Conservation (phyloP, 1,284 basidiomycete genomes). For the Rugosomyces carneus region DNA sequence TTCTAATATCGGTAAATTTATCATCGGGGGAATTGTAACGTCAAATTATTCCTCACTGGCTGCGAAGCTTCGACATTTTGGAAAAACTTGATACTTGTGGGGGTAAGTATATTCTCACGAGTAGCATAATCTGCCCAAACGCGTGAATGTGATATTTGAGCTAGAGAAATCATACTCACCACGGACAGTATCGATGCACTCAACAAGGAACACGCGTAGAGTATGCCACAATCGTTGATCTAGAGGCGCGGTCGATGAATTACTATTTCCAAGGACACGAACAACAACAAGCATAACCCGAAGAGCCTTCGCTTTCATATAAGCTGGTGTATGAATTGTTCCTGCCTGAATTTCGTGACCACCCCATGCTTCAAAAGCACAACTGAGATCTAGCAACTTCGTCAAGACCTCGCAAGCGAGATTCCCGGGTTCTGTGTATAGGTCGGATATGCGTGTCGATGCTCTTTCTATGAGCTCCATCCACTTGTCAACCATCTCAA, state of each 20-base stretch:
- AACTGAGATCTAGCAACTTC: slow-evolving; percentile 46
- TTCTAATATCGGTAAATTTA: slow-evolving; percentile 15
- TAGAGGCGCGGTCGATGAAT: slow-evolving; percentile 23
- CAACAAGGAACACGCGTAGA: slow-evolving; percentile 38
- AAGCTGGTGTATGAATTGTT: slow-evolving; percentile 20
- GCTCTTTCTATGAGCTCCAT: slow-evolving; percentile 48
- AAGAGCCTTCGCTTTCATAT: slow-evolving; percentile 25
- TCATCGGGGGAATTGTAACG: not conserved
- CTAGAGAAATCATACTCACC: slow-evolving; percentile 30
- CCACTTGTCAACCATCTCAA: slow-evolving; percentile 46
- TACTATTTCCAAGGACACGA: slow-evolving; percentile 31
- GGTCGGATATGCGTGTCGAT: slow-evolving; percentile 40
- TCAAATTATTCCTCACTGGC: slow-evolving; percentile 4
- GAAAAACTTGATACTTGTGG: slow-evolving; percentile 31
- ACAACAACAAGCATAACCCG: slow-evolving; percentile 24
- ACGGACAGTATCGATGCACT: slow-evolving; percentile 36
- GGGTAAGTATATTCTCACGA: slow-evolving; percentile 25
- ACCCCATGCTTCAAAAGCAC: slow-evolving; percentile 52
- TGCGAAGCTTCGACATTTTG: slow-evolving; percentile 22
- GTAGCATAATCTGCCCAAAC: slow-evolving; percentile 29
- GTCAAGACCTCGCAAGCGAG: slow-evolving; percentile 43
- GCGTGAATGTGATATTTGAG: slow-evolving; percentile 7
- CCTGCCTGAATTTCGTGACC: slow-evolving; percentile 32
- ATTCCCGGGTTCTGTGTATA: slow-evolving; percentile 40
- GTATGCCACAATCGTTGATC: slow-evolving; percentile 37